Base-by-base conservation (phyloP, 2,329 filamentous ascomycete species). In the Endoconidiophora polonica region DNA sequence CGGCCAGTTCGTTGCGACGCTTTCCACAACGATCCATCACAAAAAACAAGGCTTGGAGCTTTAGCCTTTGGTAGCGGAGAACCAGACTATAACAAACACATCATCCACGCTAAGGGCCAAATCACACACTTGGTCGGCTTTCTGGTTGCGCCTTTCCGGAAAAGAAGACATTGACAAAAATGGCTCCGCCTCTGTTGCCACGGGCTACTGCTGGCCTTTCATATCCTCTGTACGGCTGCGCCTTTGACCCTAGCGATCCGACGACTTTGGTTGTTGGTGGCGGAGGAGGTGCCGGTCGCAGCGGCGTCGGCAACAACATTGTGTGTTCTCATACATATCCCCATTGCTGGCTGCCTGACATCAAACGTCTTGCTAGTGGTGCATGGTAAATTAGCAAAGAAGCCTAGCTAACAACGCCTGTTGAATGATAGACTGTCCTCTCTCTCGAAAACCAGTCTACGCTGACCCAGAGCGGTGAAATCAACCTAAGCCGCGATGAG, bases 301-400 rank as follows among this genome's bases (percentile, higher is more conserved):
- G 77, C 57, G 87, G 86, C 42, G 84, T 94, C 20, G 79, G 80
- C 51, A 94, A 94, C 69, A 86, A 86, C 65, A 86, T 94, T 59
- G 83, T 83, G 66, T 60, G 79, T 68, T 14, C 42, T 37, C 16
- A 6, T 38, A 16, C 12, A 9, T 24, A 23, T 12, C 10, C 23
- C 44, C 45, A 38, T 38, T 45, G 40, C 40, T 16, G 3, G 3
- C 24, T 26, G 10, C 42, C n/a, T 9, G n/a, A 12, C 2, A 39
- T 48, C 14, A 7, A 16, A 29, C 12, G 9, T 41, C 38, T 10
- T 29, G 20, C 16, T 18, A 18, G 29, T 33, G 29, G 29, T 12
- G 12, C 29, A 33, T 33, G 29, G 4, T 12, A 33, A 18, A 5
- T 2, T 12, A 33, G 29, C 29, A 33, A 12, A 9, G 6, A 10